These are phyloP conservation scores for Trametes coccinea DNA, from an alignment of 768 basidiomycete genomes.

Conservation along the genomic window DNA sequence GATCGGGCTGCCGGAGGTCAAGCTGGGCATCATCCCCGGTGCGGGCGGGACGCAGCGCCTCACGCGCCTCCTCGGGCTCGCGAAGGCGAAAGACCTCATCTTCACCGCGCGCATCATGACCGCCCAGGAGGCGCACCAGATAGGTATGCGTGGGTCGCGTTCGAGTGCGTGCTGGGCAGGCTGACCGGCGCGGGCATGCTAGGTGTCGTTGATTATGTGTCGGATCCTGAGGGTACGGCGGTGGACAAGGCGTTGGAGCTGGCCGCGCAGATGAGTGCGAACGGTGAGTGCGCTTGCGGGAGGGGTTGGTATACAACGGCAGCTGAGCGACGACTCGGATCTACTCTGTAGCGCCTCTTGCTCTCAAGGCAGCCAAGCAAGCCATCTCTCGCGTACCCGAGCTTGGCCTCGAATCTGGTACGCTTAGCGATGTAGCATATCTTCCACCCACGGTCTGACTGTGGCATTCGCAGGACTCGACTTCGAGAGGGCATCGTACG, in stretches of 20 bases:
- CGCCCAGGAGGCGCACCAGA: slow-evolving; percentile 67
- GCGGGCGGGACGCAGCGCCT: slow-evolving; percentile 88
- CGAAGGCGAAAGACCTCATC: slow-evolving; percentile 84
- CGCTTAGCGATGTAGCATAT: slow-evolving; percentile 5
- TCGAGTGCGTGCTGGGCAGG: not conserved
- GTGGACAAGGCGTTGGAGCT: slow-evolving; percentile 70
- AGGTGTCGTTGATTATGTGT: slow-evolving; percentile 86
- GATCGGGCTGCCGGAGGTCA: slow-evolving; percentile 83
- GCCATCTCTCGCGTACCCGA: slow-evolving; percentile 82
- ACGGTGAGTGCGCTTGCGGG: slow-evolving; percentile 47
- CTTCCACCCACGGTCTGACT: too few species aligned
- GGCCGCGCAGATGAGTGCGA: slow-evolving; percentile 65
- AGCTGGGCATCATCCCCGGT: slow-evolving; percentile 83
- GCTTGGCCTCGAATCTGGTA: slow-evolving; percentile 75
- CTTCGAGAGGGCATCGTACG: slow-evolving; percentile 85
- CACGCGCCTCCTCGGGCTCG: slow-evolving; percentile 71
- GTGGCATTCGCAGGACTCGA: slow-evolving; percentile 63
- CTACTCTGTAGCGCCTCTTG: slow-evolving; percentile 80
- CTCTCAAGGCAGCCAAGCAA: slow-evolving; percentile 84
- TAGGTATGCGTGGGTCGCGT: slow-evolving; percentile 48
- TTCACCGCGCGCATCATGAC: slow-evolving; percentile 75
- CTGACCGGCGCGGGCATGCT: not conserved
- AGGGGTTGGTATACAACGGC: not conserved
- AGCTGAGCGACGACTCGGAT: not conserved
- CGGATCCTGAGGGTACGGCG: slow-evolving; percentile 56